A percentile compares a stretch with the other conserved stretches of the same genome.
These are phyloP conservation scores for Ganoderma sp. DNA, from an alignment of 1,284 basidiomycete genomes.

Conservation along the genomic window DNA sequence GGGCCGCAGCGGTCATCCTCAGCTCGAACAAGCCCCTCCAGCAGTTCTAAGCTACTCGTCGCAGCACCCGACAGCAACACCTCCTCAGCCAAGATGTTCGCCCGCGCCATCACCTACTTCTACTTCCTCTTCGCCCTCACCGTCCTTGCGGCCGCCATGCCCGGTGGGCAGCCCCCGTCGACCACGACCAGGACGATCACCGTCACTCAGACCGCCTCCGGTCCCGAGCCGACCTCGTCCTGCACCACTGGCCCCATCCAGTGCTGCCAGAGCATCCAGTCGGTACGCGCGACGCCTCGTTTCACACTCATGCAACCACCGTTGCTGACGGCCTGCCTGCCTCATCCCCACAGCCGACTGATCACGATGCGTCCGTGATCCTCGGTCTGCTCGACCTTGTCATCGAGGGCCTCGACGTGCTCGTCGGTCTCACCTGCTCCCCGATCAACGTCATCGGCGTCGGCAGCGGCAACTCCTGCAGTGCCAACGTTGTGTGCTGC, in stretches of 20 bases:
- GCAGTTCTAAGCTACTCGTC: constrained; percentile 27
- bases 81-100: constrained; percentile 27
- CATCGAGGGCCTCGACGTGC: constrained; percentile 26
- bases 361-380: constrained; percentile 10
- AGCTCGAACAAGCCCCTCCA: constrained; percentile 21
- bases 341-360: not conserved
- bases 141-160: constrained; percentile 39
- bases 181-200: constrained; percentile 26
- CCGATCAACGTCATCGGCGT: constrained; percentile 32
- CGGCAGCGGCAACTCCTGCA: constrained; percentile 27
- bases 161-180: constrained; percentile 25
- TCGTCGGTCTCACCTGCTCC: constrained; percentile 34
- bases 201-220: constrained; percentile 19
- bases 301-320: not conserved
- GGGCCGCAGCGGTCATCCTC: not conserved
- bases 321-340: not conserved
- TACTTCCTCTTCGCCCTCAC: constrained; percentile 33
- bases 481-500: constrained; percentile 34
- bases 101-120: constrained; percentile 30
- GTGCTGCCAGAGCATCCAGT: constrained; percentile 40
- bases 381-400: constrained; percentile 33
- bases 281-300: constrained; percentile 15
- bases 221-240: constrained; percentile 27
- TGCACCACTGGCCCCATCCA: constrained; percentile 39
- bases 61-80: constrained; percentile 4